These are phyloP conservation scores for Podaxis pistillaris DNA, from an alignment of 768 basidiomycete species.

Conservation along the genomic window DNA sequence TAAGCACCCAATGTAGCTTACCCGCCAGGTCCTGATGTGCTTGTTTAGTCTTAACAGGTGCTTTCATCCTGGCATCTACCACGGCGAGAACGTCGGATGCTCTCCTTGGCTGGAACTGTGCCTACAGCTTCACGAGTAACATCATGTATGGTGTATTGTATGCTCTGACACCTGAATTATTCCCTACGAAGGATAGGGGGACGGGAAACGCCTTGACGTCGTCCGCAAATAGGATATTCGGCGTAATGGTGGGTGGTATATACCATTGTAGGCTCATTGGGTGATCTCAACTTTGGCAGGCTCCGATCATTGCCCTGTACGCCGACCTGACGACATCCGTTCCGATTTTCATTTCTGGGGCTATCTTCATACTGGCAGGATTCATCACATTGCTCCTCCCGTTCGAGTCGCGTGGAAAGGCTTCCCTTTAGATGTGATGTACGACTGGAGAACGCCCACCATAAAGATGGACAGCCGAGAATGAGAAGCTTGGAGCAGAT, in stretches of 20 bases:
- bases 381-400: conserved; percentile 60
- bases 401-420: conserved; percentile 68
- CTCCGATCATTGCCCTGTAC: conserved; percentile 68
- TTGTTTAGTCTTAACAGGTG: conserved; percentile 64
- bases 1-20: conserved; percentile 31
- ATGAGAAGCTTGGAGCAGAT: too few relatives aligned
- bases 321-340: conserved; percentile 60
- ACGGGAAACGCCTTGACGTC: conserved; percentile 70
- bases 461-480: too few relatives aligned
- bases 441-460: neutral
- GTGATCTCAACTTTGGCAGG: conserved; percentile 34
- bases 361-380: conserved; percentile 60
- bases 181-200: conserved; percentile 71
- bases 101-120: conserved; percentile 81
- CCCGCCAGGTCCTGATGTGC: conserved; percentile 21
- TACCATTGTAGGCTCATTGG: neutral
- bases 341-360: conserved; percentile 72
- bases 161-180: conserved; percentile 67
- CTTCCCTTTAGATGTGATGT: conserved; percentile 46
- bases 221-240: conserved; percentile 67
- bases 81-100: conserved; percentile 68
- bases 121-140: conserved; percentile 55
- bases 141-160: conserved; percentile 80
- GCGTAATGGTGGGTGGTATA: conserved; percentile 57
- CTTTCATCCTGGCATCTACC: conserved; percentile 72